Conservation (phyloP, 768 basidiomycete genomes). For the Boletus subparvulus region DNA sequence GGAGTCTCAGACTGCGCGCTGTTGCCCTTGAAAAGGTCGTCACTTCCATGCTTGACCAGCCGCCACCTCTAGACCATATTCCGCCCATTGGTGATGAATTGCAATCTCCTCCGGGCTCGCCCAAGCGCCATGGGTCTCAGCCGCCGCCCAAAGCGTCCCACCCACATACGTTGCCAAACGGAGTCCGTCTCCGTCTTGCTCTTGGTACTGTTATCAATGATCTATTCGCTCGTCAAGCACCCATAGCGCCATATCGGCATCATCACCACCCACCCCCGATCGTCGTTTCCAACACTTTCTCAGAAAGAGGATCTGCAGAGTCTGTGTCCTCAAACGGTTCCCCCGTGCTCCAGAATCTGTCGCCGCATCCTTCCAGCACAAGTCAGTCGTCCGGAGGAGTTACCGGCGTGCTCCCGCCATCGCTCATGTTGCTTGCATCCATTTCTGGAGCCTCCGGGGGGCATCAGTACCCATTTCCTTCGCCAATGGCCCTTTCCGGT, state of each 20-base stretch:
- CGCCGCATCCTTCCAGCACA: conserved; percentile 25
- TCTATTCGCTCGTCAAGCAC: conserved; percentile 71
- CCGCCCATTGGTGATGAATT: conserved; percentile 48
- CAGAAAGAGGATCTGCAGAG: conserved; percentile 26
- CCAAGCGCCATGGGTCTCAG: conserved; percentile 35
- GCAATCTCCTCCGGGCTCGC: conserved; percentile 52
- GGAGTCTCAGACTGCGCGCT: conserved; percentile 65
- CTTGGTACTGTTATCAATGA: conserved; percentile 80
- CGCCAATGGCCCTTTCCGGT: conserved; percentile 1
- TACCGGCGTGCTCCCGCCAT: conserved; percentile 29
- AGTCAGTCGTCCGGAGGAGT: conserved; percentile 18
- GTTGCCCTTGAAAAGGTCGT: conserved; percentile 84
- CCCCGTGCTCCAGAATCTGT: conserved; percentile 22
- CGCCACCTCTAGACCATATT: conserved; percentile 60
- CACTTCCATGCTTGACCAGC: conserved; percentile 76
- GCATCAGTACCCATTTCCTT: conserved; percentile 7
- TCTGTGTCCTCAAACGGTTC: conserved; percentile 23
- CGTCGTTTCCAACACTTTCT: conserved; percentile 27
- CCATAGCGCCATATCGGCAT: conserved; percentile 37
- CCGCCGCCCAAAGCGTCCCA: conserved; percentile 36
- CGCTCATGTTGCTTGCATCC: conserved; percentile 29
- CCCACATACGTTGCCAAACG: conserved; percentile 72
- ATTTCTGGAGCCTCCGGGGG: conserved; percentile 22
- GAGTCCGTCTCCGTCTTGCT: conserved; percentile 74
- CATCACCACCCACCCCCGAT: conserved; percentile 38